Evolutionary conservation across 2,329 filamentous ascomycete species (phyloP), one percentile per base, ranked within the genome.

Genomic region (Neofusicoccum umdonicola): DNA sequence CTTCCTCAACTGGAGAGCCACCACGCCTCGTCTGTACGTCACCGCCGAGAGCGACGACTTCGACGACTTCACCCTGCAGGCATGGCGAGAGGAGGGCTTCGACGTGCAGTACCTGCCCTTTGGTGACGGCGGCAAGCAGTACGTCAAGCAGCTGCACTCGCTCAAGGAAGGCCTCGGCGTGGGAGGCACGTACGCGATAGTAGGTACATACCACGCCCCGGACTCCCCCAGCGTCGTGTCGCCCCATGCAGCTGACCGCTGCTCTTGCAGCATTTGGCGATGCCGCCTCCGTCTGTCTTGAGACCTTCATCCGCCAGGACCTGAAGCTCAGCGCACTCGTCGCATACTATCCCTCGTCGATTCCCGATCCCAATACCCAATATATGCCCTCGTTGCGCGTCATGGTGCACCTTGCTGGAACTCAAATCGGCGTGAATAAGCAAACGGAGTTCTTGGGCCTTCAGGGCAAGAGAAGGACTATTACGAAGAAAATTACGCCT

Each of bases 81-180:
- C 83, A 63, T 88, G 86, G 84, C 76, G 79, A 35, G 81, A 85
- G 44, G 87, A 89, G 72, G 87, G 87, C 1, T 89, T 88, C 70
- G 77, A 82, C 17, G 81, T 87, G 2, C 76, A 80, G 31, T 89
- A 89, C 70, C 72, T 88, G 1, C 83, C 85, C 2, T 72, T 81
- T 67, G 76, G 79, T 6, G 81, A 83, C 42, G 81, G 83, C 15
- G 82, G 83, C 17, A 76, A 78, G 64, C 74, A 77, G 51, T 83
- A 81, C 58, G 75, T 81, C n/a, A 73, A 77, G 54, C 75, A 75
- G 62, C 71, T 88, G 64, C 81, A 83, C 66, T 75, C 77, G 17
- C 74, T 85, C 41, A 83, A 83, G 60, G 84, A 87, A 45, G 79
- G 80, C 9, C 83, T 87, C 67, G 78, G 81, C 13, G 79, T 88